Evolutionary conservation across 2,329 filamentous ascomycete species (phyloP).

Genomic region (Cladosporium cucumerinum): DNA sequence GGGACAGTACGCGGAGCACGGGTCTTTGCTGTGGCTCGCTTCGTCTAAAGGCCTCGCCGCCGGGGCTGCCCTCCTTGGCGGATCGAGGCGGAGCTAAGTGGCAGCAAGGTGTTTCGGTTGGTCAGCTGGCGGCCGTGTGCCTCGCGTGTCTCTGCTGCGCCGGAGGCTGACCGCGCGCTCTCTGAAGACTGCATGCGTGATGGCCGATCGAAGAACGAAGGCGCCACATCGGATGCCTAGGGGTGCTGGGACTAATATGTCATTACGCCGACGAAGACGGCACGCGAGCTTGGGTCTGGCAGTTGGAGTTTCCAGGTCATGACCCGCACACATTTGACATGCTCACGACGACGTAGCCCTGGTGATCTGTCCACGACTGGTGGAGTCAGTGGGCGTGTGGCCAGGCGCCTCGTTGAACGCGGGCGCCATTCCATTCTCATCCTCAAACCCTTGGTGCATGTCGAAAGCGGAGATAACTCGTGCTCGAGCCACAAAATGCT

Average conservation of each 20-base stretch:
- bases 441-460: slow-evolving; percentile 15
- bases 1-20: slow-evolving; percentile 7
- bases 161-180: slow-evolving; percentile 4
- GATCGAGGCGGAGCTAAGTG: background rate
- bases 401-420: slow-evolving; percentile 15
- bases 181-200: slow-evolving; percentile 11
- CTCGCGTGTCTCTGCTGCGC: slow-evolving; percentile 13
- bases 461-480: slow-evolving; percentile 17
- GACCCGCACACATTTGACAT: slow-evolving; percentile 9
- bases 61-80: background rate
- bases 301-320: background rate
- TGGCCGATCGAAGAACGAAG: slow-evolving; percentile 1
- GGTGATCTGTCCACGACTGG: background rate
- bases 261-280: slow-evolving; percentile 6
- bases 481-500: slow-evolving; percentile 16
- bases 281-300: slow-evolving; percentile 11
- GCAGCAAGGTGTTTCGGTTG: slow-evolving; percentile 2
- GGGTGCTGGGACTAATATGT: slow-evolving; percentile 8
- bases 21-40: background rate
- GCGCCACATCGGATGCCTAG: background rate
- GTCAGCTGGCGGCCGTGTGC: slow-evolving; percentile 3
- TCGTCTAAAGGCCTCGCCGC: background rate
- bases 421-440: slow-evolving; percentile 15
- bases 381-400: slow-evolving; percentile 15
- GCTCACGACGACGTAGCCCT: background rate